Percentiles rank a stretch among this genome's conserved stretches.
phyloP scores from a whole-genome alignment of 2,329 filamentous ascomycete species.

The Didymosphaeria variabile region DNA sequence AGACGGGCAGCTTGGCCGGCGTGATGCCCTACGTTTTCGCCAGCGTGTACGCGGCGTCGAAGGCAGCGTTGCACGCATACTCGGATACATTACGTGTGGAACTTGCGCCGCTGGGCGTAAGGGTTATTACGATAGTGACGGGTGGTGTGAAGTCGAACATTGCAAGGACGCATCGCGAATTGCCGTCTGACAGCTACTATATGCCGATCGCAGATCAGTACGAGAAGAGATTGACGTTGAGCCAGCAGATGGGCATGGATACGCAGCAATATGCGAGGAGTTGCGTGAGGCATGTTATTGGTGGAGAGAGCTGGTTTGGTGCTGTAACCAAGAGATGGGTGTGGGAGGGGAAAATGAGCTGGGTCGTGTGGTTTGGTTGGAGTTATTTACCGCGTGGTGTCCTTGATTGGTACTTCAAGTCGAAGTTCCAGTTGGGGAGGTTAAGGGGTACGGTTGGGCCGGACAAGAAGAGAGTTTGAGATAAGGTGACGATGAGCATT shows the following conservation, averaged over 20 bases:
- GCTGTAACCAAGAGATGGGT: conserved; percentile 57
- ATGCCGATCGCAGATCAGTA: conserved; percentile 62
- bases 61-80: conserved; percentile 67
- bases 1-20: conserved; percentile 56
- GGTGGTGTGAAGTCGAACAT: conserved; percentile 69
- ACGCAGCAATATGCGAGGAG: conserved; percentile 63
- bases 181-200: conserved; percentile 62
- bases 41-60: conserved; percentile 65
- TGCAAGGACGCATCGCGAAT: conserved; percentile 59
- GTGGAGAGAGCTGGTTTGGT: conserved; percentile 35
- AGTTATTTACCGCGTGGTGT: conserved; percentile 57
- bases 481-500: not conserved
- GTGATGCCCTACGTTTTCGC: conserved; percentile 48
- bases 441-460: conserved; percentile 48
- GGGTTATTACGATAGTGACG: conserved; percentile 61
- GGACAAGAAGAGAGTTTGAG: conserved; percentile 39
- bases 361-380: conserved; percentile 59
- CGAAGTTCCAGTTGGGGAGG: conserved; percentile 63
- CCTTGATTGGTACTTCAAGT: conserved; percentile 56
- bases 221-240: conserved; percentile 60
- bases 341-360: conserved; percentile 63
- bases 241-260: conserved; percentile 62
- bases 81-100: conserved; percentile 67
- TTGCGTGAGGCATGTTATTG: conserved; percentile 64
- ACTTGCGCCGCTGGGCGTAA: conserved; percentile 60